Evolutionary conservation across 805 yeast species (phyloP).

Genomic region (Blastobotrys attinorum): DNA sequence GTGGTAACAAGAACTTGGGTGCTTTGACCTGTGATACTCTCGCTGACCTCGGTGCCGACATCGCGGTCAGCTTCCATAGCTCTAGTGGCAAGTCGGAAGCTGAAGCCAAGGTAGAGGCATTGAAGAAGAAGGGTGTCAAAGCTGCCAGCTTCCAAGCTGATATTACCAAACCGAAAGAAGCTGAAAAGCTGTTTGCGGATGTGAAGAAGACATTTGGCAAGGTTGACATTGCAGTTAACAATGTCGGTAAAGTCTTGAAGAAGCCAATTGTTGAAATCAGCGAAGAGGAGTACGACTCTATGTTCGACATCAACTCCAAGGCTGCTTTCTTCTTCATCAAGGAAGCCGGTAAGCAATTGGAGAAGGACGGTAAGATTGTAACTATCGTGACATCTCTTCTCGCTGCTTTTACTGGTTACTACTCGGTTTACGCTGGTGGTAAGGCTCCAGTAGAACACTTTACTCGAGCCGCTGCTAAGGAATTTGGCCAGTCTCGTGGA

Average conservation of each 20-base stretch:
- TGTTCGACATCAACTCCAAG: conserved; percentile 49
- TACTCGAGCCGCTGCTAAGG: conserved; percentile 62
- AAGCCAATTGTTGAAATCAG: conserved; percentile 47
- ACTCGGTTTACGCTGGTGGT: conserved; percentile 65
- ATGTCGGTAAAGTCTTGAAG: conserved; percentile 60
- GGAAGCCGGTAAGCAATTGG: conserved; percentile 45
- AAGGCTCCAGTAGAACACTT: conserved; percentile 71
- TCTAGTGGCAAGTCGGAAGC: conserved; percentile 31
- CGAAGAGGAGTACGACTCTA: conserved; percentile 46
- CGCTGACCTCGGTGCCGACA: conserved; percentile 46
- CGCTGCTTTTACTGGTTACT: conserved; percentile 55
- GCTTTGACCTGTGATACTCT: conserved; percentile 44
- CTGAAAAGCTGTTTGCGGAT: conserved; percentile 38
- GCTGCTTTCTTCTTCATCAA: conserved; percentile 55
- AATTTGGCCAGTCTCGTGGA: conserved; percentile 54
- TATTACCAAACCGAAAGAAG: conserved; percentile 36
- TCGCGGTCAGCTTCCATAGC: conserved; percentile 51
- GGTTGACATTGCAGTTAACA: conserved; percentile 58
- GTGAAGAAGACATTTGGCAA: conserved; percentile 40
- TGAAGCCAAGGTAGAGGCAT: conserved; percentile 32
- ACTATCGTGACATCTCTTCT: conserved; percentile 54
- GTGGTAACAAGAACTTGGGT: conserved; percentile 59
- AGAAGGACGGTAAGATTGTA: conserved; percentile 47
- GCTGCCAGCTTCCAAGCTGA: conserved; percentile 38
- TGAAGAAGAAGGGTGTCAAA: conserved; percentile 33